These are phyloP conservation scores for Musa acuminata DNA, from an alignment of 176 grass and related monocot species.

Conservation along the genomic window DNA sequence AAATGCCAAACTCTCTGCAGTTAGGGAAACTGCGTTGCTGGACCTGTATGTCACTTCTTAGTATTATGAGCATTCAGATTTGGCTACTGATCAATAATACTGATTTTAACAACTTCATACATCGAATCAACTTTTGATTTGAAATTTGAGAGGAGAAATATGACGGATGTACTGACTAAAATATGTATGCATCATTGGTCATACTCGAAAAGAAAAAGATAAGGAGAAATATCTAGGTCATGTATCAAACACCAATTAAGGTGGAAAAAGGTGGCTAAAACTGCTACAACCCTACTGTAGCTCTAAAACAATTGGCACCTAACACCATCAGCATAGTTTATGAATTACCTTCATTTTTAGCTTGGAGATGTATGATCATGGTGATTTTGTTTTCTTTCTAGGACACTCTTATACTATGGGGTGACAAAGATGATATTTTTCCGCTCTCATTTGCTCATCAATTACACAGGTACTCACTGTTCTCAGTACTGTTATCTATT, in stretches of 20 bases:
- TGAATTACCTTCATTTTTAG: neutral
- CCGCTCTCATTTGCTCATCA: slow-evolving; percentile 48
- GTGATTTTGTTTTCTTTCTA: slow-evolving; percentile 16
- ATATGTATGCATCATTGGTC: too few relatives aligned
- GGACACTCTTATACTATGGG: slow-evolving; percentile 74
- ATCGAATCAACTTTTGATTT: too few relatives aligned
- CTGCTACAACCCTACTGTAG: neutral
- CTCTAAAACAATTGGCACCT: neutral
- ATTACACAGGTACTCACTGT: slow-evolving; percentile 48
- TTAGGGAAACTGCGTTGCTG: too few relatives aligned
- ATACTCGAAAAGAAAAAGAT: too few relatives aligned
- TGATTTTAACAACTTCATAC: too few relatives aligned
- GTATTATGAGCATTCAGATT: neutral
- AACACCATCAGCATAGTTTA: neutral
- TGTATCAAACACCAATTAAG: too few relatives aligned
- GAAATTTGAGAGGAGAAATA: too few relatives aligned
- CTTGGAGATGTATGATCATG: neutral
- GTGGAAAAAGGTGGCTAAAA: too few relatives aligned
- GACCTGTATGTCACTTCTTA: neutral
- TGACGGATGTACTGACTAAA: too few relatives aligned
- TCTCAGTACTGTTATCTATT: neutral
- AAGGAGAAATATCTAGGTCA: too few relatives aligned
- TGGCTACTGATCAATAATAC: neutral
- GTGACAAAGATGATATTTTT: slow-evolving; percentile 74
- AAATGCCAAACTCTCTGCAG: neutral